Conservation (phyloP, 2,329 filamentous ascomycete genomes). For the Aureobasidium melanogenum region DNA sequence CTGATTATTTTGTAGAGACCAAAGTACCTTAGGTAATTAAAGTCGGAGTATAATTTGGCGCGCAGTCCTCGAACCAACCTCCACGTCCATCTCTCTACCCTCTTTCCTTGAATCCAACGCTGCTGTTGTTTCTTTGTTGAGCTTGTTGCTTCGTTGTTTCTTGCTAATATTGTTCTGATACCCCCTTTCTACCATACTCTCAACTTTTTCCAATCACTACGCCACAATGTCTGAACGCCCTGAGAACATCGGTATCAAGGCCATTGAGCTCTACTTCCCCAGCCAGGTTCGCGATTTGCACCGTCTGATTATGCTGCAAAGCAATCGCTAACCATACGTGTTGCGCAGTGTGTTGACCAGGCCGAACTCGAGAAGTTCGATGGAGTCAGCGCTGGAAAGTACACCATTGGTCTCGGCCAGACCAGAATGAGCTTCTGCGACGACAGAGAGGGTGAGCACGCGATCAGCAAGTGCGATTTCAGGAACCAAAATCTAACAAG, state of each 20-base stretch:
- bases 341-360: constrained; percentile 43
- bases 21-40: constrained; percentile 1
- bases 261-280: constrained; percentile 47
- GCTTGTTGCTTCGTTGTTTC: constrained; percentile 1
- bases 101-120: background rate
- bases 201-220: background rate
- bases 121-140: constrained; percentile 7
- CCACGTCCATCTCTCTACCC: background rate
- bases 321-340: constrained; percentile 14
- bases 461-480: constrained; percentile 9
- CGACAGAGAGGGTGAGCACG: constrained; percentile 39
- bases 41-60: constrained; percentile 5
- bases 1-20: constrained; percentile 6
- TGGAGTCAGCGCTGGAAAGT: constrained; percentile 43
- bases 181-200: background rate
- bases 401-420: constrained; percentile 47
- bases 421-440: constrained; percentile 49
- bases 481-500: constrained; percentile 1
- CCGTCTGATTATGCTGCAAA: background rate
- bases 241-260: constrained; percentile 45
- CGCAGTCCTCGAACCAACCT: constrained; percentile 4
- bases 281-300: constrained; percentile 38
- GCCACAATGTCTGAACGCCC: constrained; percentile 36
- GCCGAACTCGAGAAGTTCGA: constrained; percentile 47
- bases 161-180: constrained; percentile 9